phyloP scores from a whole-genome alignment of 2,329 filamentous ascomycete species.

The Plenodomus tracheiphilus region DNA sequence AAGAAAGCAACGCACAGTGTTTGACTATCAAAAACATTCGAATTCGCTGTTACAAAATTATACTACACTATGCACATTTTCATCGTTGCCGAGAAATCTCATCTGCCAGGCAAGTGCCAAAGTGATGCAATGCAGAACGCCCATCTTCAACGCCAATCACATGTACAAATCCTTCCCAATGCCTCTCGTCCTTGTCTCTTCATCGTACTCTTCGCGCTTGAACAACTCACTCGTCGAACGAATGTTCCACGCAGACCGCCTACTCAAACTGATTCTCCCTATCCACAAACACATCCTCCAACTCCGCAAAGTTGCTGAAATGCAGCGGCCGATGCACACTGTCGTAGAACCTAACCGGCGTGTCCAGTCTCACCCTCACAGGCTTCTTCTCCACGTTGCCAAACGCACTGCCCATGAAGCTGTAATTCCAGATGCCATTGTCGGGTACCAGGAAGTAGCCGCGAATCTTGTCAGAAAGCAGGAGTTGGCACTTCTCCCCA shows the following conservation, averaged over 20 bases:
- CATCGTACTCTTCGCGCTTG: no score
- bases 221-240: neutral
- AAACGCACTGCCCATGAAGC: slow-evolving; percentile 93
- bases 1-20: no score
- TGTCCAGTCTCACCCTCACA: slow-evolving; percentile 91
- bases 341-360: slow-evolving; percentile 84
- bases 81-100: slow-evolving; percentile 2
- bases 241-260: neutral
- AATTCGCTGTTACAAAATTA: slow-evolving; percentile 5
- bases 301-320: slow-evolving; percentile 95
- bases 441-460: slow-evolving; percentile 97
- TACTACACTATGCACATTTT: slow-evolving; percentile 29
- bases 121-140: slow-evolving; percentile 14
- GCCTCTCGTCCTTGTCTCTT: neutral
- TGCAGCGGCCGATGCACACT: slow-evolving; percentile 90
- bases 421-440: slow-evolving; percentile 92
- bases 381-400: slow-evolving; percentile 86
- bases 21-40: no score
- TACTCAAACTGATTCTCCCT: slow-evolving; percentile 89
- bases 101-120: neutral
- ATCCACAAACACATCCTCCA: slow-evolving; percentile 97
- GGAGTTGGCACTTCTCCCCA: slow-evolving; percentile 92
- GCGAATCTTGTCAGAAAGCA: slow-evolving; percentile 89
- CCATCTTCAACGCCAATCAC: slow-evolving; percentile 11
- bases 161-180: slow-evolving; percentile 1